Evolutionary conservation across 2,329 filamentous ascomycete genomes (phyloP).

Genomic region (Venturia carpophila): DNA sequence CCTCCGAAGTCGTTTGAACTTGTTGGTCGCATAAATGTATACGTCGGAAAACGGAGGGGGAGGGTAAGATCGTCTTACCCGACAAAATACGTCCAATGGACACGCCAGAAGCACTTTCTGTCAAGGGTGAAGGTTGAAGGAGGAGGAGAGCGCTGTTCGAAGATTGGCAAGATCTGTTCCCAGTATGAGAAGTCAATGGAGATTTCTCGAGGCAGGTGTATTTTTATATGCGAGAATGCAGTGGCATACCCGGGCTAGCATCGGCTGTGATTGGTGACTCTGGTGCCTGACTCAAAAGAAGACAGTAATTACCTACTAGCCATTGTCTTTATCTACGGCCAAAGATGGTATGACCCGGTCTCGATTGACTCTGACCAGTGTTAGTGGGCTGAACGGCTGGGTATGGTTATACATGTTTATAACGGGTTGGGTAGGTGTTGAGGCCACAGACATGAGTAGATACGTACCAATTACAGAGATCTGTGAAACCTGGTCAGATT

Average conservation of each 20-base stretch:
- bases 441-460: not conserved
- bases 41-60: not conserved
- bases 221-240: not conserved
- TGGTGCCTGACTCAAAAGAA: not conserved
- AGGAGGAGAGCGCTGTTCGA: not conserved
- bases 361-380: not conserved
- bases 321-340: not conserved
- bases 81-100: not conserved
- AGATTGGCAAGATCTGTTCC: not conserved
- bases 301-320: constrained; percentile 3
- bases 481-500: not conserved
- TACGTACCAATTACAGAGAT: not conserved
- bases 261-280: not conserved
- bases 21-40: constrained; percentile 7
- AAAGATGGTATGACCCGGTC: constrained; percentile 7
- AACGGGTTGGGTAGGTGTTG: not conserved
- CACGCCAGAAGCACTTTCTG: not conserved
- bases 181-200: not conserved
- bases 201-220: not conserved
- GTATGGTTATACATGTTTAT: not conserved
- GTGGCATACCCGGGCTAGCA: not conserved
- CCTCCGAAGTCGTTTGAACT: not conserved
- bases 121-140: not conserved
- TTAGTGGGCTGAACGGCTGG: not conserved
- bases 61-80: not conserved